Conservation (phyloP, 768 basidiomycete species). For the Suillus spraguei region DNA sequence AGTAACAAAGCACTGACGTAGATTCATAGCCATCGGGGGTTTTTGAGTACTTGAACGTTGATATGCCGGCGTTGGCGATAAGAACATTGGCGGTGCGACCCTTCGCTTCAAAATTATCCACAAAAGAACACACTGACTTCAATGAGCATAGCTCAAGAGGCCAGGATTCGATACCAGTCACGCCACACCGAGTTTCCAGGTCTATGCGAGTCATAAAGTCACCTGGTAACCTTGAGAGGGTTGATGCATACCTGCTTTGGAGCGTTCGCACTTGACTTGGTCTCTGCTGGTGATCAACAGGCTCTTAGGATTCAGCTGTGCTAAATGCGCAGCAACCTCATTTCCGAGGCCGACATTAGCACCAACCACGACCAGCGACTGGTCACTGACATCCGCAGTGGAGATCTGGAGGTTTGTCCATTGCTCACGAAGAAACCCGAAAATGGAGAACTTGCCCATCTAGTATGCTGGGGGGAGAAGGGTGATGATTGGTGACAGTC, state of each 20-base stretch:
- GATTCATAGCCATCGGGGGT: slow-evolving; percentile 41
- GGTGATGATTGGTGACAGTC: too few species aligned
- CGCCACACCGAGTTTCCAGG: slow-evolving; percentile 18
- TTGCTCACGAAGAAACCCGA: slow-evolving; percentile 29
- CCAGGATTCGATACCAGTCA: slow-evolving; percentile 30
- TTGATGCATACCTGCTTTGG: slow-evolving; percentile 22
- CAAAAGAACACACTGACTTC: slow-evolving; percentile 35
- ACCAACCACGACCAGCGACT: slow-evolving; percentile 28
- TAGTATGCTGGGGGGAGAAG: not conserved
- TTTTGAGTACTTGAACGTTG: slow-evolving; percentile 18
- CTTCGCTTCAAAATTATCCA: slow-evolving; percentile 29
- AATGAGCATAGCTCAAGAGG: slow-evolving; percentile 36
- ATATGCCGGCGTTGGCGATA: slow-evolving; percentile 34
- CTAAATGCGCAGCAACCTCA: slow-evolving; percentile 29
- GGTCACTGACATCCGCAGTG: slow-evolving; percentile 21
- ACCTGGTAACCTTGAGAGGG: not conserved
- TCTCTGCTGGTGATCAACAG: slow-evolving; percentile 31
- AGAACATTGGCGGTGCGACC: slow-evolving; percentile 30
- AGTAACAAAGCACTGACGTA: slow-evolving; percentile 27
- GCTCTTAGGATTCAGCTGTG: slow-evolving; percentile 26
- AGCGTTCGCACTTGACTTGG: slow-evolving; percentile 21
- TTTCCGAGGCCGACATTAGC: slow-evolving; percentile 34
- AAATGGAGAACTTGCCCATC: slow-evolving; percentile 28
- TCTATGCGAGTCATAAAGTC: slow-evolving; percentile 13
- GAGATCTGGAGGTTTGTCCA: slow-evolving; percentile 29